Evolutionary conservation across 148 eudicot species (phyloP).

Genomic region (Vaccinium vitisidaea): DNA sequence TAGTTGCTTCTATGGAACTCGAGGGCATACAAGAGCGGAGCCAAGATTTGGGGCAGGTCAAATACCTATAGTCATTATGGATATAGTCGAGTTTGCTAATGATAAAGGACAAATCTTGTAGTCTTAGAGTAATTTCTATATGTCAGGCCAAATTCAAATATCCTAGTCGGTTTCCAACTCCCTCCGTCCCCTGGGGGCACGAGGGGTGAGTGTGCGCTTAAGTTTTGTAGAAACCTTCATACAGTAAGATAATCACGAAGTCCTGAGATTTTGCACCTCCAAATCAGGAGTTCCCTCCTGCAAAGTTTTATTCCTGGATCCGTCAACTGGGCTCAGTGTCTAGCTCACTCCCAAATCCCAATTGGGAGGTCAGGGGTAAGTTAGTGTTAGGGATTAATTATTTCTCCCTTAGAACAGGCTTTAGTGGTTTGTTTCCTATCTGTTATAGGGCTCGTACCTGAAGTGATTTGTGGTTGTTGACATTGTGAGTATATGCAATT

Average conservation of each 20-base stretch:
- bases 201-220: not conserved
- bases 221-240: not conserved
- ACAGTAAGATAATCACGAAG: not conserved
- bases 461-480: not conserved
- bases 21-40: not conserved
- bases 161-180: not conserved
- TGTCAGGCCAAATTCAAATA: not conserved
- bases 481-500: not conserved
- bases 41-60: not conserved
- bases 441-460: not conserved
- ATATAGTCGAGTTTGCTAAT: not conserved
- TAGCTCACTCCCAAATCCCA: not conserved
- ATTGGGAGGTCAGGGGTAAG: not conserved
- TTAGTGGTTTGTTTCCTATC: conserved; percentile 4
- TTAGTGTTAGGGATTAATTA: not conserved
- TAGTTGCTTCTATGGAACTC: not conserved
- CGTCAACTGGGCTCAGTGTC: not conserved
- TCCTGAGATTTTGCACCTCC: not conserved
- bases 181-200: not conserved
- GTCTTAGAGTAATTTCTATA: not conserved
- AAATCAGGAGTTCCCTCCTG: not conserved
- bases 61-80: not conserved
- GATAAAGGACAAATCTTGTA: not conserved
- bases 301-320: not conserved
- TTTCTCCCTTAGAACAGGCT: not conserved